Evolutionary conservation across 345 rosid species (phyloP).

Genomic region (Sisymbrium irio): DNA sequence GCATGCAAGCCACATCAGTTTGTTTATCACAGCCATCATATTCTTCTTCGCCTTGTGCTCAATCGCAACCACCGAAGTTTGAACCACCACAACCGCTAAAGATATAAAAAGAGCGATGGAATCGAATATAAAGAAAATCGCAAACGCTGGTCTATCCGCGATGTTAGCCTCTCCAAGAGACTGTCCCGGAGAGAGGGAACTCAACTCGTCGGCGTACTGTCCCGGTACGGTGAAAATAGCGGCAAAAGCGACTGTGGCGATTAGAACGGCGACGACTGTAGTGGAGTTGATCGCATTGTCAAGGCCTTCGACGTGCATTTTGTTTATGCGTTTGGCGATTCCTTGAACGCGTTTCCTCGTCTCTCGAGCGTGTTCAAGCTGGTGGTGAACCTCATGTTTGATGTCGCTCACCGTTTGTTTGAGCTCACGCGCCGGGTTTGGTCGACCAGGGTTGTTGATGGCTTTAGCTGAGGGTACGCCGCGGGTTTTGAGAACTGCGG

Average conservation of each 20-base stretch:
- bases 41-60: constrained; percentile 94
- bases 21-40: constrained; percentile 91
- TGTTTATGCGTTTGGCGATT: constrained; percentile 78
- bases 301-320: constrained; percentile 87
- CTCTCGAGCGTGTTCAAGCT: constrained; percentile 86
- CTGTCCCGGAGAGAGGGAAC: constrained; percentile 38
- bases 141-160: constrained; percentile 60
- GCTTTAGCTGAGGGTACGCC: constrained; percentile 71
- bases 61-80: constrained; percentile 89
- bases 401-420: constrained; percentile 95
- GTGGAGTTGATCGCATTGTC: constrained; percentile 95
- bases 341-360: constrained; percentile 84
- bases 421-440: constrained; percentile 63
- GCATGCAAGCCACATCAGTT: constrained; percentile 95
- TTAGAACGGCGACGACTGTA: constrained; percentile 89
- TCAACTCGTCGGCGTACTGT: constrained; percentile 60
- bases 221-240: constrained; percentile 95
- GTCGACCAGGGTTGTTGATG: constrained; percentile 43
- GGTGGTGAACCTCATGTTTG: constrained; percentile 88
- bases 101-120: constrained; percentile 90
- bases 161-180: constrained; percentile 82
- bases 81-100: constrained; percentile 89
- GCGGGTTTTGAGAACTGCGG: constrained; percentile 48
- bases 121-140: constrained; percentile 80
- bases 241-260: constrained; percentile 92